Percentiles rank a stretch among this genome's conserved stretches.
These are phyloP conservation scores for Mimosa bimucronata DNA, from an alignment of 306 rosid genomes.

Conservation along the genomic window DNA sequence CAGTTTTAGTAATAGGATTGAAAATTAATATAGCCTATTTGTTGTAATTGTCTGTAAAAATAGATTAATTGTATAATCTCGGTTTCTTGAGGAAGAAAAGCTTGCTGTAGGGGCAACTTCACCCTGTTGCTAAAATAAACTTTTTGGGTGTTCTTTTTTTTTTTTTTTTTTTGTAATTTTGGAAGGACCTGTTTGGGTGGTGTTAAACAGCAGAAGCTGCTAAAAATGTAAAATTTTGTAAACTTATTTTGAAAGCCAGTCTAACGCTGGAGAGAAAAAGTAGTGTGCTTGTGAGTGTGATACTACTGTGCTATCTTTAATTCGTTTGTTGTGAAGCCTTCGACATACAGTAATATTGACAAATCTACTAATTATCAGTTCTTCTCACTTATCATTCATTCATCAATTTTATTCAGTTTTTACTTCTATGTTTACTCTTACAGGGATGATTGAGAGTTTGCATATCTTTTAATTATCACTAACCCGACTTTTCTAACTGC, in stretches of 20 bases:
- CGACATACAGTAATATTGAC: not conserved
- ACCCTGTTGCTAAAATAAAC: not conserved
- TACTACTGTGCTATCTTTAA: not conserved
- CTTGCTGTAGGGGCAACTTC: constrained; percentile 1
- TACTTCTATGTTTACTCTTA: not conserved
- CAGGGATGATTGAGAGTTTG: not conserved
- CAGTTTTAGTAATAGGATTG: constrained; percentile 31
- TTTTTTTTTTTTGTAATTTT: not conserved
- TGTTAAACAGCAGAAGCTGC: not conserved
- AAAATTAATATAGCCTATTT: constrained; percentile 40
- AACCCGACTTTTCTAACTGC: not conserved
- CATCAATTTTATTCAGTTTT: not conserved
- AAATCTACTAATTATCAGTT: not conserved
- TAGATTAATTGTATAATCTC: constrained; percentile 28
- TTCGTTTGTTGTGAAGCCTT: not conserved
- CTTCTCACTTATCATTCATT: not conserved
- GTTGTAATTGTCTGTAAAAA: constrained; percentile 45
- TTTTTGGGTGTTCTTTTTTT: not conserved
- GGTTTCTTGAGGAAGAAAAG: constrained; percentile 6
- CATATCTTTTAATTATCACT: not conserved
- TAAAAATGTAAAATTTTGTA: not conserved
- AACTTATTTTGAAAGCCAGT: not conserved
- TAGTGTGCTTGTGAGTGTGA: not conserved
- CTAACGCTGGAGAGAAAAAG: not conserved
- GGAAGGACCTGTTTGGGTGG: not conserved